Conservation (phyloP, 2,329 filamentous ascomycete species). For the Colletotrichum zoysiae region DNA sequence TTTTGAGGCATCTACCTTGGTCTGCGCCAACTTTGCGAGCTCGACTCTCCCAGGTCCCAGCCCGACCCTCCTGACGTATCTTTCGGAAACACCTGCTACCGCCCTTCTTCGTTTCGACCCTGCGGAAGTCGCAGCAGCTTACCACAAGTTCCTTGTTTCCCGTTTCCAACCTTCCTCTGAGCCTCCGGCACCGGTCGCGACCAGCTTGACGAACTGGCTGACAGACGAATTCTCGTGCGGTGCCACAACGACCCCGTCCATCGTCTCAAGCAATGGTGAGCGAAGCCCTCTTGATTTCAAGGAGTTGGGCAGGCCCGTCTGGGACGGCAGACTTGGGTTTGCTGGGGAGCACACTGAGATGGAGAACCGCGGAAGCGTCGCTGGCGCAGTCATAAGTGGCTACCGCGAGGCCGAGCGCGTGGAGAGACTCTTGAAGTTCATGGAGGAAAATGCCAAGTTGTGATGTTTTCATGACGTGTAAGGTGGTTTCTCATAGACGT, state of each 20-base stretch:
- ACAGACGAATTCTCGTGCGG: conserved; percentile 38
- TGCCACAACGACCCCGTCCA: conserved; percentile 37
- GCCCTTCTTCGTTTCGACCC: conserved; percentile 29
- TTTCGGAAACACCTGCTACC: conserved; percentile 38
- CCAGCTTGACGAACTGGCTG: conserved; percentile 37
- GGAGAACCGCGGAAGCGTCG: conserved; percentile 39
- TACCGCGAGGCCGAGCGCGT: conserved; percentile 39
- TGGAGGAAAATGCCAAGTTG: conserved; percentile 33
- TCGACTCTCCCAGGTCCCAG: conserved; percentile 31
- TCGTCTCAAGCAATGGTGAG: conserved; percentile 34
- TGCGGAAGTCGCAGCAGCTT: conserved; percentile 31
- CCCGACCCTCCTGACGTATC: conserved; percentile 37
- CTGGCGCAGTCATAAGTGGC: conserved; percentile 37
- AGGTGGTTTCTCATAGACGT: conserved; percentile 26
- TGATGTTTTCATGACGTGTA: conserved; percentile 4
- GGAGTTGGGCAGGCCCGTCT: conserved; percentile 35
- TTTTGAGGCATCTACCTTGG: conserved; percentile 36
- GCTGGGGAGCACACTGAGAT: conserved; percentile 40
- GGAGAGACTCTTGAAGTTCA: conserved; percentile 31
- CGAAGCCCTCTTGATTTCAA: conserved; percentile 40
- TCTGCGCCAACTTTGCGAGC: conserved; percentile 36
- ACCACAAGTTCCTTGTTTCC: conserved; percentile 35
- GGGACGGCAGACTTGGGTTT: conserved; percentile 36
- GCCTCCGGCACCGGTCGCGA: conserved; percentile 29
- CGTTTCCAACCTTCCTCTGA: conserved; percentile 35